phyloP scores from a whole-genome alignment of 768 basidiomycete species.

The Kockovaella imperatae region DNA sequence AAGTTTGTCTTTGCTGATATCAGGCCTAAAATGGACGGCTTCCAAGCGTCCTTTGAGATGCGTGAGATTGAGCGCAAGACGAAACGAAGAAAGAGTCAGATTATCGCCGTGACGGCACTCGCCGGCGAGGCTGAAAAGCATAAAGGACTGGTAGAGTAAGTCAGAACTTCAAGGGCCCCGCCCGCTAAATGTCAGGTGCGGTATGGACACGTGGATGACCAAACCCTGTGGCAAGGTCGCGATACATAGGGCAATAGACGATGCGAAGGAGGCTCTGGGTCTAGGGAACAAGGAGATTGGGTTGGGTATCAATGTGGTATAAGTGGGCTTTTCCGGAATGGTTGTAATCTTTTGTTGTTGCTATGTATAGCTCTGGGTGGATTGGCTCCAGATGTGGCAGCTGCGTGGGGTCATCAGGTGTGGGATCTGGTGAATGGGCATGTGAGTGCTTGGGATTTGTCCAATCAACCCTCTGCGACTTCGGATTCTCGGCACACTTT shows the following conservation, averaged over 20 bases:
- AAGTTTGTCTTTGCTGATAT: neutral
- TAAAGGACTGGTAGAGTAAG: constrained; percentile 34
- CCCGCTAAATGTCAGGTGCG: constrained; percentile 9
- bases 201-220: constrained; percentile 28
- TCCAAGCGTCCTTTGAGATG: constrained; percentile 31
- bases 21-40: constrained; percentile 39
- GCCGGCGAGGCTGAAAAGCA: constrained; percentile 30
- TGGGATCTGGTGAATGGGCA: no score
- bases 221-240: constrained; percentile 28
- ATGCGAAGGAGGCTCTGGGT: constrained; percentile 18
- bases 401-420: no score
- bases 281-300: no score
- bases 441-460: no score
- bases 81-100: constrained; percentile 12
- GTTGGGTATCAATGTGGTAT: no score
- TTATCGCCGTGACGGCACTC: constrained; percentile 41
- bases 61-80: constrained; percentile 19
- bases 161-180: neutral
- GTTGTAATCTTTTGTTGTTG: no score
- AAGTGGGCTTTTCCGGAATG: no score
- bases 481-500: no score
- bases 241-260: constrained; percentile 20
- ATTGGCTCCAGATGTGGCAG: no score
- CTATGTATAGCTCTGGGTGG: no score
- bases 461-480: no score